phyloP scores from a whole-genome alignment of 495 filamentous ascomycete genomes.

The Niebla homalea region DNA sequence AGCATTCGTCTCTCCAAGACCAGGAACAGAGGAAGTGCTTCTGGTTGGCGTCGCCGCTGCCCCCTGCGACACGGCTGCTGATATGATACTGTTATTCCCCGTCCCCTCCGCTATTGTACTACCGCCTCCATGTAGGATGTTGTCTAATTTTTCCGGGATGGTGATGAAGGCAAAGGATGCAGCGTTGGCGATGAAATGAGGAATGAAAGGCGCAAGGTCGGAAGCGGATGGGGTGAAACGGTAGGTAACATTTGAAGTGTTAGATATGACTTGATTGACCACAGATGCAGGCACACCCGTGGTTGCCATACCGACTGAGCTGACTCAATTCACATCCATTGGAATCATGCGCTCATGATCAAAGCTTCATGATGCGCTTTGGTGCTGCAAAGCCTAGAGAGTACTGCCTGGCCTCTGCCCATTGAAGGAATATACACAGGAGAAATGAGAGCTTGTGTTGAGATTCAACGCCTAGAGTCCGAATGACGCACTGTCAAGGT shows the following conservation, averaged over 20 bases:
- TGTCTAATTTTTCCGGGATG: slow-evolving; percentile 50
- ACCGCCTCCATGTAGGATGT: slow-evolving; percentile 41
- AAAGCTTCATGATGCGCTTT: no score
- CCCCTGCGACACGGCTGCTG: slow-evolving; percentile 21
- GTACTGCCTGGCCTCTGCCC: no score
- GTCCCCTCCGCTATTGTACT: slow-evolving; percentile 47
- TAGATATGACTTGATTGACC: slow-evolving; percentile 4
- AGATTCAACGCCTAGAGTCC: no score
- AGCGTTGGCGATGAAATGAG: slow-evolving; percentile 49
- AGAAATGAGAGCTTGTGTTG: no score
- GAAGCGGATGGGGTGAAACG: slow-evolving; percentile 19
- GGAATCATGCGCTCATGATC: no score
- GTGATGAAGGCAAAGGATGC: slow-evolving; percentile 43
- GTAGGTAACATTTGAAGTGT: slow-evolving; percentile 11
- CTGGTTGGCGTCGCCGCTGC: background rate
- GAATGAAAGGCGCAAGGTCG: slow-evolving; percentile 46
- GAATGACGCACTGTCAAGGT: no score
- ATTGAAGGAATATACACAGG: no score
- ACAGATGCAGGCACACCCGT: slow-evolving; percentile 1
- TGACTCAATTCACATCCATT: no score
- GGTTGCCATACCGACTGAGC: background rate
- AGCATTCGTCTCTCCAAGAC: slow-evolving; percentile 21
- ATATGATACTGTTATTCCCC: slow-evolving; percentile 23
- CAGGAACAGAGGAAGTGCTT: slow-evolving; percentile 5
- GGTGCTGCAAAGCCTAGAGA: no score